Conservation (phyloP, 208 protist genomes). For the Leishmania tropica region DNA sequence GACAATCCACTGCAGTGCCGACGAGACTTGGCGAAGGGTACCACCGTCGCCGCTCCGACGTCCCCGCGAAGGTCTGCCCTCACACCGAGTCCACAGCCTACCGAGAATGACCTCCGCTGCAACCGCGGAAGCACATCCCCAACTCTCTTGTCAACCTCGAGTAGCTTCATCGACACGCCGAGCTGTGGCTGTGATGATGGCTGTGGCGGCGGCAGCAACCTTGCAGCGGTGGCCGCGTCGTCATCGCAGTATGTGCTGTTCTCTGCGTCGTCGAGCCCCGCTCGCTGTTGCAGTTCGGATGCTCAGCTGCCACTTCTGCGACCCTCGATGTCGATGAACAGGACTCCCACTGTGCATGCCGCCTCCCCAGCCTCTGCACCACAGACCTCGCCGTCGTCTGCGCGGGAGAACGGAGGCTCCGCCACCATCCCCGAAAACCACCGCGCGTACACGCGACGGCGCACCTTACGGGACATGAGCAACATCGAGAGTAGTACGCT, state of each 20-base stretch:
- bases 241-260: neutral
- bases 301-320: neutral
- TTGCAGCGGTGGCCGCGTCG: conserved; percentile 7
- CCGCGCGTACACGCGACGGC: conserved; percentile 9
- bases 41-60: neutral
- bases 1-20: neutral
- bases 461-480: conserved; percentile 12
- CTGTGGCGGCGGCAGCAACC: conserved; percentile 1
- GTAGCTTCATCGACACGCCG: conserved; percentile 5
- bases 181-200: neutral
- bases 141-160: conserved; percentile 6
- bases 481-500: conserved; percentile 11
- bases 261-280: neutral
- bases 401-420: conserved; percentile 1
- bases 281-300: neutral
- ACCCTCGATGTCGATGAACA: neutral
- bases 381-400: conserved; percentile 1
- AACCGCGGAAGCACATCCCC: conserved; percentile 10
- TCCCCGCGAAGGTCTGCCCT: neutral
- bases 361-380: neutral
- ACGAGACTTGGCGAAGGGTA: neutral
- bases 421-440: neutral
- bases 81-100: neutral
- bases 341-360: neutral
- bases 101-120: neutral